These are phyloP conservation scores for Saccharomyces pastorianus DNA, from an alignment of 1,139 yeast genomes.

Conservation along the genomic window DNA sequence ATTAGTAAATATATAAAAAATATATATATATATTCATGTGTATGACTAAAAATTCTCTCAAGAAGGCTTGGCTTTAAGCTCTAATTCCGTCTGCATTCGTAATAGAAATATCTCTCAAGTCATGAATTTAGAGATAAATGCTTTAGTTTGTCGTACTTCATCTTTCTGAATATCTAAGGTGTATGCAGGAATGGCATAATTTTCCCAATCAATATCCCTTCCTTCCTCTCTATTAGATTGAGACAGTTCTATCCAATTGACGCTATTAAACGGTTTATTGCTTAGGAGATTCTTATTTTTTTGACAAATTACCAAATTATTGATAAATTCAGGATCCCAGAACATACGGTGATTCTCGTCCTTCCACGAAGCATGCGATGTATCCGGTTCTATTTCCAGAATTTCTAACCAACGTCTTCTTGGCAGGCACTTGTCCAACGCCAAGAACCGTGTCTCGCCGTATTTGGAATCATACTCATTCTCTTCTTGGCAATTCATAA, in stretches of 20 bases:
- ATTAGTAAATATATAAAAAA: not conserved
- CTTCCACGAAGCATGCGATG: slow-evolving; percentile 23
- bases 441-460: slow-evolving; percentile 52
- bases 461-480: slow-evolving; percentile 1
- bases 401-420: slow-evolving; percentile 46
- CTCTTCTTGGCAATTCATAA: slow-evolving; percentile 5
- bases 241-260: slow-evolving; percentile 6
- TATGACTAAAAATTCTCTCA: not conserved
- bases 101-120: not conserved
- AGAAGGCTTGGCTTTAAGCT: not conserved
- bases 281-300: slow-evolving; percentile 3
- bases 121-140: slow-evolving; percentile 3
- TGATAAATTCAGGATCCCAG: slow-evolving; percentile 42
- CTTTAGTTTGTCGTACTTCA: slow-evolving; percentile 12
- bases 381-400: slow-evolving; percentile 33
- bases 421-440: slow-evolving; percentile 79
- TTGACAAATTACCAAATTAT: slow-evolving; percentile 35
- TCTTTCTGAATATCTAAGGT: slow-evolving; percentile 8
- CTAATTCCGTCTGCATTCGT: not conserved
- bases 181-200: slow-evolving; percentile 13
- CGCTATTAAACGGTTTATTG: slow-evolving; percentile 1
- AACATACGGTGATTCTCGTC: slow-evolving; percentile 13
- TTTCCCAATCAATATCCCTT: slow-evolving; percentile 8
- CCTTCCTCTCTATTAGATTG: not conserved
- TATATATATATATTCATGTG: not conserved